Evolutionary conservation across 2,329 filamentous ascomycete genomes (phyloP).

Genomic region (Aspergillus fumigatus): DNA sequence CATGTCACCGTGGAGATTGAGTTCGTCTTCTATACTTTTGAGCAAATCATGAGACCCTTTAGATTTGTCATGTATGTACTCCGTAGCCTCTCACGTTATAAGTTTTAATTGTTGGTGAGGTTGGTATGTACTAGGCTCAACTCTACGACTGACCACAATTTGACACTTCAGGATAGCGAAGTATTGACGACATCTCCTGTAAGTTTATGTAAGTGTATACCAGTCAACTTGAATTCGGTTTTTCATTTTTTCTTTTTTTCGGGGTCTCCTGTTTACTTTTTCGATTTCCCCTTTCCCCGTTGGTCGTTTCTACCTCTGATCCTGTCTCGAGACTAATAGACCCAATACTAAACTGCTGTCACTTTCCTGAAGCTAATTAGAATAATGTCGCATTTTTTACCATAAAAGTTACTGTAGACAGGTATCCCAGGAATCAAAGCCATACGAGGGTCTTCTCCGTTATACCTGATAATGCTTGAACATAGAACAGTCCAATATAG

Average conservation of each 20-base stretch:
- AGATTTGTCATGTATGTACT: background rate
- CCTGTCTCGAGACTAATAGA: background rate
- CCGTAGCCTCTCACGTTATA: background rate
- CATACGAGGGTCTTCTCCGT: background rate
- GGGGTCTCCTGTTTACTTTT: background rate
- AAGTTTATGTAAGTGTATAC: background rate
- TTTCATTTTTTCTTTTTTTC: background rate
- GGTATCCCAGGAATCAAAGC: background rate
- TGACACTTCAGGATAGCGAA: background rate
- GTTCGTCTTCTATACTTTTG: background rate
- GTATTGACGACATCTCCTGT: background rate
- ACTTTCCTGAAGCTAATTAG: background rate
- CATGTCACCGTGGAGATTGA: background rate
- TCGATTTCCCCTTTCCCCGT: background rate
- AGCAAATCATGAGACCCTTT: background rate
- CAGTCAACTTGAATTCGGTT: background rate
- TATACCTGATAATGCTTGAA: background rate
- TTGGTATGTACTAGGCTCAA: background rate
- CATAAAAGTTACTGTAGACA: background rate
- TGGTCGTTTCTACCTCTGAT: background rate
- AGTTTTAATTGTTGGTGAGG: background rate
- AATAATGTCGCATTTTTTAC: background rate
- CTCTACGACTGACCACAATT: background rate
- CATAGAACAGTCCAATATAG: background rate
- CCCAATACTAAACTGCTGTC: background rate